A percentile compares a stretch with the other conserved stretches of the same genome.
These are phyloP conservation scores for Neonectria faginata DNA, from an alignment of 2,329 filamentous ascomycete species.

Conservation along the genomic window DNA sequence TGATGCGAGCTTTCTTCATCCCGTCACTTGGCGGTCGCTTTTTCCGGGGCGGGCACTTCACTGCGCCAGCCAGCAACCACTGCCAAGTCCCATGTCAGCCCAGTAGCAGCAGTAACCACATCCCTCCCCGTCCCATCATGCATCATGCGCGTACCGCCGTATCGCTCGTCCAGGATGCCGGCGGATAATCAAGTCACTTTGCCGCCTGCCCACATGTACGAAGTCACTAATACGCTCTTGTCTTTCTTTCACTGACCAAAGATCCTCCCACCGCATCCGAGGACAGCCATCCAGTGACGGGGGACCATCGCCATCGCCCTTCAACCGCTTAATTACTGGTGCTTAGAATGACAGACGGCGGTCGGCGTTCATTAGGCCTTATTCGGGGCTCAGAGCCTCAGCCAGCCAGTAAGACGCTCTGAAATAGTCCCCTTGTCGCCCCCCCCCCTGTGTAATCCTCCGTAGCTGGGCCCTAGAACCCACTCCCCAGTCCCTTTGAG, in stretches of 20 bases:
- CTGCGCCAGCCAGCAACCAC: neutral
- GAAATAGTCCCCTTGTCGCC: neutral
- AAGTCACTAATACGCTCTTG: neutral
- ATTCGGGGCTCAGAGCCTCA: neutral
- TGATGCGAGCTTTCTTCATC: conserved; percentile 7
- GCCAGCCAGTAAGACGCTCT: neutral
- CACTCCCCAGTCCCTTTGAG: neutral
- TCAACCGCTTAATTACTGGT: too few relatives aligned
- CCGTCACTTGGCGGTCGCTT: conserved; percentile 6
- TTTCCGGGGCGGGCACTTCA: conserved; percentile 18
- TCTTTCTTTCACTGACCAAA: neutral
- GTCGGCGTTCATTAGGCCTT: neutral
- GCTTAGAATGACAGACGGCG: neutral
- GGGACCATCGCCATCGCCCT: neutral
- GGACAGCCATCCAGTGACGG: neutral
- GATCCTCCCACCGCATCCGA: neutral
- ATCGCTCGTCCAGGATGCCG: neutral
- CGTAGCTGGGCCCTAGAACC: neutral
- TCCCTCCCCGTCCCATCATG: neutral
- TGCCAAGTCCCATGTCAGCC: conserved; percentile 26
- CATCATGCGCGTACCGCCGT: conserved; percentile 9
- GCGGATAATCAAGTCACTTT: neutral
- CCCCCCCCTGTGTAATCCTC: conserved; percentile 5
- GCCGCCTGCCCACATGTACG: neutral
- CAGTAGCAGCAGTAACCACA: conserved; percentile 3